Evolutionary conservation across 768 basidiomycete genomes (phyloP).

Genomic region (Rhodotorula paludigena): DNA sequence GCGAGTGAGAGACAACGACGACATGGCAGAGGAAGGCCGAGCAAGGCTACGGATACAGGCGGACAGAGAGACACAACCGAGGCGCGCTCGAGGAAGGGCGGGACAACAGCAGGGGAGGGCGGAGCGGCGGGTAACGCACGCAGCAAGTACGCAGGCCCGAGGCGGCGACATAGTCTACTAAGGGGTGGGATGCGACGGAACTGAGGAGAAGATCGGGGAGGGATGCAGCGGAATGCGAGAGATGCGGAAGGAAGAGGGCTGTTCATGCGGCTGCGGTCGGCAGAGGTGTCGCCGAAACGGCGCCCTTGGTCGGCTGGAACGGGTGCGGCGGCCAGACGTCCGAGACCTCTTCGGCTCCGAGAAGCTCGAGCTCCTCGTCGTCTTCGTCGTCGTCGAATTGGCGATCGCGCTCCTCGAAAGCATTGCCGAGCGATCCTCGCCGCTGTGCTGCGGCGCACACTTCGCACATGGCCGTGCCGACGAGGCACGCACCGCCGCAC

Average conservation of each 20-base stretch:
- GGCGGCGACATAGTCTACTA: too few relatives aligned
- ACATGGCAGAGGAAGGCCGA: too few relatives aligned
- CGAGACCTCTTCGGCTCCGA: constrained; percentile 14
- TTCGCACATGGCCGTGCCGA: constrained; percentile 33
- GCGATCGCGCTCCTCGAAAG: background rate
- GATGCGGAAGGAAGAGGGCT: background rate
- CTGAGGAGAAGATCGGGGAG: background rate
- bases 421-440: constrained; percentile 12
- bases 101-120: too few relatives aligned
- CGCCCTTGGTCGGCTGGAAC: constrained; percentile 22
- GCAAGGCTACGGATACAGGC: too few relatives aligned
- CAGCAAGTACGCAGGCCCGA: too few relatives aligned
- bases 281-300: background rate
- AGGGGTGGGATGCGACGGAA: too few relatives aligned
- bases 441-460: constrained; percentile 28
- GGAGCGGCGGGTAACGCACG: too few relatives aligned
- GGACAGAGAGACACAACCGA: too few relatives aligned
- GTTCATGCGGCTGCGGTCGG: background rate
- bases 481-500: constrained; percentile 33
- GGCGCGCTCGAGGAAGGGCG: too few relatives aligned
- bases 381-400: constrained; percentile 17
- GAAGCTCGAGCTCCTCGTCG: constrained; percentile 16
- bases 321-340: constrained; percentile 36
- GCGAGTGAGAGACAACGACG: too few relatives aligned
- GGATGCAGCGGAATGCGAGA: background rate